Conservation (phyloP, 2,329 filamentous ascomycete species). For the Exophiala viscosa region DNA sequence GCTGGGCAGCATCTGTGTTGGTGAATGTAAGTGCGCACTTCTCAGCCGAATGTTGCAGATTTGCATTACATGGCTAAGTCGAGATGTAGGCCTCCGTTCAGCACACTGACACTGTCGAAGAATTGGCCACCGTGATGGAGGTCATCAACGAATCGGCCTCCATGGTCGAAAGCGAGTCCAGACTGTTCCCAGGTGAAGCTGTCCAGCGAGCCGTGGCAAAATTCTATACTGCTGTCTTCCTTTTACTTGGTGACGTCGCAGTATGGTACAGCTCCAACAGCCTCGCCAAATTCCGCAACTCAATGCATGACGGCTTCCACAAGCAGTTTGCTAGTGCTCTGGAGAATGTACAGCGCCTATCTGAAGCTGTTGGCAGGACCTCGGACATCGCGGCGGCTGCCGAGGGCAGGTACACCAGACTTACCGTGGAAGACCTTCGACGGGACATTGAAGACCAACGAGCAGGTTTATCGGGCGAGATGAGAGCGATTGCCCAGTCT, state of each 20-base stretch:
- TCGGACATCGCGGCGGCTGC: not conserved
- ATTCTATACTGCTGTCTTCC: conserved; percentile 2
- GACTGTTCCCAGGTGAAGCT: not conserved
- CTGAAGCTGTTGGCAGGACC: not conserved
- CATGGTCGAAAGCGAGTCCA: not conserved
- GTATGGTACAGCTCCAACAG: conserved; percentile 1
- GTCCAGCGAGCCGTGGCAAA: conserved; percentile 1
- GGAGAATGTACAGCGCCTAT: conserved; percentile 1
- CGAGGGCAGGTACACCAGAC: not conserved
- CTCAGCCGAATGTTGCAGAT: not conserved
- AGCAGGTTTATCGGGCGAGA: not conserved
- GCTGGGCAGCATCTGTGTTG: not conserved
- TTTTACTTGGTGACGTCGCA: conserved; percentile 3
- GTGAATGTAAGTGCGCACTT: not conserved
- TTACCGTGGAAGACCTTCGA: not conserved
- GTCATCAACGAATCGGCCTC: conserved; percentile 1
- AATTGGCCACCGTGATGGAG: conserved; percentile 3
- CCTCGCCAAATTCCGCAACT: not conserved
- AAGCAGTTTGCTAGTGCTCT: not conserved
- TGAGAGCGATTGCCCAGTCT: not conserved
- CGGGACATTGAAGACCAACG: not conserved
- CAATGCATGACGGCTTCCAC: not conserved
- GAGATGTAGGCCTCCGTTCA: not conserved
- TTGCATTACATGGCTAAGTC: not conserved
- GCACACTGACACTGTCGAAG: conserved; percentile 1